phyloP scores from a whole-genome alignment of 2,329 filamentous ascomycete genomes.

The Ilyonectria sp. region DNA sequence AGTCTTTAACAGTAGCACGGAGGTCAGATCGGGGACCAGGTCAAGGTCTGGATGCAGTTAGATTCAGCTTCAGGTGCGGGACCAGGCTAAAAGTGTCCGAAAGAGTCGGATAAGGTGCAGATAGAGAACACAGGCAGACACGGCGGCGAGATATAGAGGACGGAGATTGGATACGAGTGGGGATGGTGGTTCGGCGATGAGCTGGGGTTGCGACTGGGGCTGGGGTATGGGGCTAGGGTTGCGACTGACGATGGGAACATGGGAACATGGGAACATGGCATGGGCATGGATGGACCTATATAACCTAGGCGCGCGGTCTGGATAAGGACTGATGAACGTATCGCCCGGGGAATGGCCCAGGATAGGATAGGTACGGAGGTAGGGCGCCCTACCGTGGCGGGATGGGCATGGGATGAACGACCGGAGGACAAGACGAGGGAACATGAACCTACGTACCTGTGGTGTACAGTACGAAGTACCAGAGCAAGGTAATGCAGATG shows the following conservation, averaged over 20 bases:
- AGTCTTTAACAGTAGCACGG: constrained; percentile 22
- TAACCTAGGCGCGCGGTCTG: constrained; percentile 10
- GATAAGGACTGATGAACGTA: constrained; percentile 19
- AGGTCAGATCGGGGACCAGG: constrained; percentile 1
- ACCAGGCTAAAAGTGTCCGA: constrained; percentile 21
- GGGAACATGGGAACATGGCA: constrained; percentile 9
- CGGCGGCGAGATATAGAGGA: constrained; percentile 27
- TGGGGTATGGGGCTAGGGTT: constrained; percentile 38
- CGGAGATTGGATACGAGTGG: constrained; percentile 37
- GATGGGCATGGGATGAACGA: neutral
- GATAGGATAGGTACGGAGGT: constrained; percentile 5
- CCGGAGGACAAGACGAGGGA: neutral
- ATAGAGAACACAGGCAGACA: constrained; percentile 36
- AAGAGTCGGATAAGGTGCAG: constrained; percentile 29
- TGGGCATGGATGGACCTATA: constrained; percentile 30
- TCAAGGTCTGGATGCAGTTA: constrained; percentile 23
- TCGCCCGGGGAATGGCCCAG: neutral
- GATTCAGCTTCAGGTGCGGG: constrained; percentile 18
- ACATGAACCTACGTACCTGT: constrained; percentile 11
- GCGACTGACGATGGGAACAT: constrained; percentile 28
- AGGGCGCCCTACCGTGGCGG: neutral
- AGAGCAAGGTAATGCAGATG: constrained; percentile 3
- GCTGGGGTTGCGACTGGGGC: constrained; percentile 38
- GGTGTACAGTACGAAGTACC: constrained; percentile 20
- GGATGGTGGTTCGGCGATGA: constrained; percentile 34